Base-by-base conservation (phyloP, 352 stramenopile species). In the Globisporangium solare region DNA sequence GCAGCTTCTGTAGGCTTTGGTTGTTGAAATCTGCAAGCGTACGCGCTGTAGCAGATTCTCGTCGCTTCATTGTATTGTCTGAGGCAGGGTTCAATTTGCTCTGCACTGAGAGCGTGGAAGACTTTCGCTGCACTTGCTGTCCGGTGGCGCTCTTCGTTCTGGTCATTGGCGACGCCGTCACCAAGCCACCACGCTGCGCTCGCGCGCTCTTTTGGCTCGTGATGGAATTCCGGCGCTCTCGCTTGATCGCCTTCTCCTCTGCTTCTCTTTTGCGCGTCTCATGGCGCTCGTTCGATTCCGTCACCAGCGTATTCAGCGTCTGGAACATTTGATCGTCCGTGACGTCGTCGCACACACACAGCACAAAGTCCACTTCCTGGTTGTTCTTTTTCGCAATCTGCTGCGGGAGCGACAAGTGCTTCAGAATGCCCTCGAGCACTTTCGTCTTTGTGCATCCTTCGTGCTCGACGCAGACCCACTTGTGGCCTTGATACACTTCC, bases 261-360 rank as follows among this genome's bases (percentile, higher is more conserved):
- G 63, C 68, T 31, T 73, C 68, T 5, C 59, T 46, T 41, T 79
- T 81, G 48, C 67, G 71, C 43, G 76, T 74, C 42, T 86, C 74
- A 32, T 89, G 76, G 20, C 80, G 76, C 60, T 91, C 78, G 39
- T 84, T 88, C 3, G 84, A 92, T 40, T 93, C 85, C 1, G 64
- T 65, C 22, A 87, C 63, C n/a, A 94, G 65, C 22, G 79, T 72
- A 49, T 91, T 88, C 47, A 96, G 61, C 21, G 79, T 92, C 63
- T 93, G 80, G 63, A 95, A 96, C 86, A 96, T 95, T 71, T 96
- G 86, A 55, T 96, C 86, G 54, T 96, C 87, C 1, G 78, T 92
- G 27, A 85, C 74, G 54, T 96, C 87, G 59, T 96, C 87, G 55
- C 87, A 92, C 39, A 96, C 86, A 41, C 86, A 95, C 8, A 96